Evolutionary conservation across 148 eudicot genomes (phyloP), one percentile per base, ranked within the genome.

Genomic region (Persicaria tinctoria): DNA sequence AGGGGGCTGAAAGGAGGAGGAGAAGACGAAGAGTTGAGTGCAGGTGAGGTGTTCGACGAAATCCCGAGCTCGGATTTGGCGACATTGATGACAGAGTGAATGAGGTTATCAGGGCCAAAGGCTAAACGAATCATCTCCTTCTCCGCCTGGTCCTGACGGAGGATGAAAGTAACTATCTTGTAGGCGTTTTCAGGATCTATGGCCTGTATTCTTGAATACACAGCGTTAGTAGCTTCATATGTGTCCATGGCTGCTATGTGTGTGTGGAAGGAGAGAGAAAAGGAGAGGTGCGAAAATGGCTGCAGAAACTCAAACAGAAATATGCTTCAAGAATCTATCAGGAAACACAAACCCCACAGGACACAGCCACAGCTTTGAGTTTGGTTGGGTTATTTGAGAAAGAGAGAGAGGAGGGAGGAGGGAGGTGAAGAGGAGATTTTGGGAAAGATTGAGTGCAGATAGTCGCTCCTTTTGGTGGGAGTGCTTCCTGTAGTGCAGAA

Each of bases 161-260:
- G 88, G 1, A 92, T 47, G 18, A 77, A 86, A 20, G 92, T 88
- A 86, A 87, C 83, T 80, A 92, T 85, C 77, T 79, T 88, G 0
- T 88, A 80, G 8, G 89, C 97, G 78, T 89, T 84, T 72, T 91
- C 94, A 57, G 89, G 94, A 85, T 92, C 97, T 72, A 89, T 70
- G 62, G 32, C 72, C 71, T 84, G 85, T 10, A 92, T 84, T 56
- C 88, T 79, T 0, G 87, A 79, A 66, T 86, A 80, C 7, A 92
- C 86, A 54, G 79, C 73, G 41, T 74, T 82, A 2, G 90, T 80
- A n/a, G 92, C 88, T 51, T 92, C 94, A 59, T 80, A 72, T 12
- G 88, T 76, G 75, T 89, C 94, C 96, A 91, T 91, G 72, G 11
- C 57, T 32, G 41, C 41, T 32, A 32, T 32, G 41, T 32, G 41